These are phyloP conservation scores for Polyporus arcularius DNA, from an alignment of 768 basidiomycete genomes.

Conservation along the genomic window DNA sequence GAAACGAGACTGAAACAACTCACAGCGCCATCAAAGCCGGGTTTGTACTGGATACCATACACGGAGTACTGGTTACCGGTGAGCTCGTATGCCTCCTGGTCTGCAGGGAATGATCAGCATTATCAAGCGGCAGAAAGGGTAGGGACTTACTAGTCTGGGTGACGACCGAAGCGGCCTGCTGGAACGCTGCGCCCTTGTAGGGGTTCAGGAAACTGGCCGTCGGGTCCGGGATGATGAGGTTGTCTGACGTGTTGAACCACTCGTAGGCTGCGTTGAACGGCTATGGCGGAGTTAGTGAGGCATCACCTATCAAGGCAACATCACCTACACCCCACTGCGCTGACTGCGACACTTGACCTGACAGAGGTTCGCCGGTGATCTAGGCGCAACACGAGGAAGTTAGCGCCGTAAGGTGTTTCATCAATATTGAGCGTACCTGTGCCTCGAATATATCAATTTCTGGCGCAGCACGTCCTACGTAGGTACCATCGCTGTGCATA, in stretches of 20 bases:
- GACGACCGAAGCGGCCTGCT: slow-evolving; percentile 63
- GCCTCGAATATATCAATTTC: slow-evolving; percentile 94
- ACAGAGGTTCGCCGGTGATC: slow-evolving; percentile 45
- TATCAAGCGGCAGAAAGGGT: not conserved
- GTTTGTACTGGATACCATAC: slow-evolving; percentile 83
- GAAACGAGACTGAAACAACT: slow-evolving; percentile 26
- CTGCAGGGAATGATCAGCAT: slow-evolving; percentile 33
- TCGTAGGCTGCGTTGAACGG: slow-evolving; percentile 76
- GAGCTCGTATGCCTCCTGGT: slow-evolving; percentile 70
- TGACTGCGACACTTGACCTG: slow-evolving; percentile 78
- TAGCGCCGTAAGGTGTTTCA: slow-evolving; percentile 28
- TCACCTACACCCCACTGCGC: slow-evolving; percentile 75
- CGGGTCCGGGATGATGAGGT: slow-evolving; percentile 56
- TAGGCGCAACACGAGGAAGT: not conserved
- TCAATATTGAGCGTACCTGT: slow-evolving; percentile 52
- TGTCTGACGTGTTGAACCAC: slow-evolving; percentile 69
- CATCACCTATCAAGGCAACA: not conserved
- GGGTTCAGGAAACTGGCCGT: slow-evolving; percentile 55
- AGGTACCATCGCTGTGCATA: slow-evolving; percentile 67
- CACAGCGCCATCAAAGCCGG: slow-evolving; percentile 63
- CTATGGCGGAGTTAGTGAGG: slow-evolving; percentile 33
- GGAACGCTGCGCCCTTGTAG: slow-evolving; percentile 77
- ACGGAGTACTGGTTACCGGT: slow-evolving; percentile 57
- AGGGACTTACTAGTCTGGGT: slow-evolving; percentile 37
- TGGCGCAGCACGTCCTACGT: slow-evolving; percentile 79